Conservation (phyloP, 2,329 filamentous ascomycete species). For the Cladosporium sphaerospermum region DNA sequence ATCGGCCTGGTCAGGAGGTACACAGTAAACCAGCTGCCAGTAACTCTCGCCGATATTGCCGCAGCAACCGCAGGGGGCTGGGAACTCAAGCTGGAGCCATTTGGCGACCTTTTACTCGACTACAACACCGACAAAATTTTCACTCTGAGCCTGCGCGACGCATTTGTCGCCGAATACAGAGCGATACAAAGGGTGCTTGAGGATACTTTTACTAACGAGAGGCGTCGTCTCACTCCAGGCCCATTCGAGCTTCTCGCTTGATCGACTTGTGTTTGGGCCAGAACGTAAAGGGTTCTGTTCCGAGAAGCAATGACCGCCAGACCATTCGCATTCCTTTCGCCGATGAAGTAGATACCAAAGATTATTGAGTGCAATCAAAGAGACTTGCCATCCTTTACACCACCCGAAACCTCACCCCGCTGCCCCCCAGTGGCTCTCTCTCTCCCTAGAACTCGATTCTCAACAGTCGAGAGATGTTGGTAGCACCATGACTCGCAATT, state of each 20-base stretch:
- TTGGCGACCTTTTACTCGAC: conserved; percentile 24
- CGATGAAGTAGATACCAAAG: too few species aligned
- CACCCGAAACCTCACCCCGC: too few species aligned
- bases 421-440: too few species aligned
- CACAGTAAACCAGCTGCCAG: not conserved
- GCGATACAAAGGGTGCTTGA: conserved; percentile 13
- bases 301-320: too few species aligned
- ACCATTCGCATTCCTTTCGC: too few species aligned
- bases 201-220: not conserved
- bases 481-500: too few species aligned
- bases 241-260: not conserved
- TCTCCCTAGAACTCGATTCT: too few species aligned
- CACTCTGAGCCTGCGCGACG: conserved; percentile 18
- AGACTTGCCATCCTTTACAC: too few species aligned
- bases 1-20: conserved; percentile 17
- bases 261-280: not conserved
- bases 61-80: conserved; percentile 15
- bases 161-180: conserved; percentile 14
- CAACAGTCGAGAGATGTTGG: too few species aligned
- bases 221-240: not conserved
- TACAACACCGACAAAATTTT: conserved; percentile 17
- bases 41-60: conserved; percentile 15
- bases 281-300: too few species aligned
- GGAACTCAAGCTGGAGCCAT: conserved; percentile 14
- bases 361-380: too few species aligned